These are phyloP conservation scores for Gonapodya prolifera DNA, from an alignment of 192 early-diverging fungal genomes.

Conservation along the genomic window DNA sequence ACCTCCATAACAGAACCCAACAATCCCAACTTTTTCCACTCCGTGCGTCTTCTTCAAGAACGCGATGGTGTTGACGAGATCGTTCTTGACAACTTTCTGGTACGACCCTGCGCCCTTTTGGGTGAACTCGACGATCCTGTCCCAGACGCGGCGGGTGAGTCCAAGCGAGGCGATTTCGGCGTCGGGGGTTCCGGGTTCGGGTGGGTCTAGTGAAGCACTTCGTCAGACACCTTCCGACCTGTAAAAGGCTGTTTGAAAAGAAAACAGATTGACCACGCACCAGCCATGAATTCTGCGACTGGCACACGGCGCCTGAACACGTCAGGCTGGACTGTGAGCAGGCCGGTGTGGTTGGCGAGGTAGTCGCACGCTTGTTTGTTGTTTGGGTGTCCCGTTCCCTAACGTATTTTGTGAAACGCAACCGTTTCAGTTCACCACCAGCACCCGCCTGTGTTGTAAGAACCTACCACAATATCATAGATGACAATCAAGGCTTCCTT, in stretches of 20 bases:
- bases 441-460: not conserved
- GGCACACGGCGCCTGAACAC: constrained; percentile 1
- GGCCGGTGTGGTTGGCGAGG: not conserved
- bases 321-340: not conserved
- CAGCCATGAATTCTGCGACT: not conserved
- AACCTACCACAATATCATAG: not conserved
- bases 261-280: not conserved
- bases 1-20: constrained; percentile 5
- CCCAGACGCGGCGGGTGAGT: not conserved
- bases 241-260: not conserved
- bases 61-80: not conserved
- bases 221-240: not conserved
- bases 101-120: not conserved
- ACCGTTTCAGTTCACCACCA: not conserved
- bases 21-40: not conserved
- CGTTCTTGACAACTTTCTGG: constrained; percentile 1
- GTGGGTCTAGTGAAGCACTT: not conserved
- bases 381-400: constrained; percentile 1
- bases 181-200: not conserved
- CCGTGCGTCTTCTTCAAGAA: not conserved
- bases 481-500: constrained; percentile 4
- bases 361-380: constrained; percentile 7
- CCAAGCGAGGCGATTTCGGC: not conserved
- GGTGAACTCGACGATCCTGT: not conserved
- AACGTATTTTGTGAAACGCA: not conserved